phyloP scores from a whole-genome alignment of 805 yeast species.

The Spathaspora girioi region DNA sequence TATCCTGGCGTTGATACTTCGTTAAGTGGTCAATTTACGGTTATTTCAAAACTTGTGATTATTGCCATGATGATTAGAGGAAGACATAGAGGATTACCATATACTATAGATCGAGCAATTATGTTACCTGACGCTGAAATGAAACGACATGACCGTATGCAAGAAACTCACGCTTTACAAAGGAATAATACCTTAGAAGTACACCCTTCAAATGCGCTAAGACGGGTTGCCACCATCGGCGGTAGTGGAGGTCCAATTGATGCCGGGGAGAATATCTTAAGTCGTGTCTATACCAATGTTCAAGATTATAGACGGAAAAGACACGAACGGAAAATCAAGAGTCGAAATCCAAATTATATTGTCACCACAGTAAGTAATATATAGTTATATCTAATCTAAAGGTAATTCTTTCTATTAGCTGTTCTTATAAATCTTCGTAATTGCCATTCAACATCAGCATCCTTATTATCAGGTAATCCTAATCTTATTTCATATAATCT shows the following conservation, averaged over 20 bases:
- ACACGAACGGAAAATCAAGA: neutral
- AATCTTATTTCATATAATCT: constrained; percentile 80
- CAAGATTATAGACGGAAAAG: constrained; percentile 1
- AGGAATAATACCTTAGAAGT: constrained; percentile 27
- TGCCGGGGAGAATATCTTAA: constrained; percentile 8
- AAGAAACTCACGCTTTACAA: constrained; percentile 47
- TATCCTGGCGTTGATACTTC: constrained; percentile 67
- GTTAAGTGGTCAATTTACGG: constrained; percentile 66
- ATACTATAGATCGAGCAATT: constrained; percentile 89
- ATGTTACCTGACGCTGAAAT: constrained; percentile 72
- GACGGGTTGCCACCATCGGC: constrained; percentile 7
- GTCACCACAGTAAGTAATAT: constrained; percentile 4
- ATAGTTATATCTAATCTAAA: constrained; percentile 26
- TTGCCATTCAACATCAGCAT: constrained; percentile 98
- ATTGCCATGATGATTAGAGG: constrained; percentile 93
- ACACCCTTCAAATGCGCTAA: constrained; percentile 4
- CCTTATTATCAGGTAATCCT: constrained; percentile 92
- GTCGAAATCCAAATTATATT: constrained; percentile 2
- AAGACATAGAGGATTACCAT: constrained; percentile 94
- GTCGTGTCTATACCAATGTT: constrained; percentile 9
- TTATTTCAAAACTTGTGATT: constrained; percentile 76
- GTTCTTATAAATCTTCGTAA: constrained; percentile 90
- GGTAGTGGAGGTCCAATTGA: constrained; percentile 9
- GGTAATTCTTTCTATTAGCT: constrained; percentile 89
- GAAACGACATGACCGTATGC: constrained; percentile 57